phyloP scores from a whole-genome alignment of 768 basidiomycete genomes.

The Coprinopsis marcescibilis region DNA sequence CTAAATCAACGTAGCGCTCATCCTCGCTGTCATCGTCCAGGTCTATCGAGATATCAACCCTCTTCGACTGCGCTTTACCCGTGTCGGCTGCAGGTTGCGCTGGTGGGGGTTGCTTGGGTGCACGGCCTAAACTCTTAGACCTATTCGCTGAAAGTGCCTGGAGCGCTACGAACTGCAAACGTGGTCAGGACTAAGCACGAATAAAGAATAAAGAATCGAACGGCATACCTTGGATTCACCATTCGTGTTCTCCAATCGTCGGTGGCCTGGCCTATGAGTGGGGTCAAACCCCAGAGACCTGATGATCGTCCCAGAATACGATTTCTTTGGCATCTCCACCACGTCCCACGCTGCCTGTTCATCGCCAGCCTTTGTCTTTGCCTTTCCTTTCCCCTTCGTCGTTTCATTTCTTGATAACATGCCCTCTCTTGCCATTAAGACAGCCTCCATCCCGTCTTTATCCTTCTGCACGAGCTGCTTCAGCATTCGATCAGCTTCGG shows the following conservation, averaged over 20 bases:
- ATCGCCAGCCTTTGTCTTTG: conserved; percentile 16
- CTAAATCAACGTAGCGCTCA: conserved; percentile 38
- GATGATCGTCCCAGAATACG: conserved; percentile 63
- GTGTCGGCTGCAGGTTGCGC: background rate
- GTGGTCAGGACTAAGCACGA: background rate
- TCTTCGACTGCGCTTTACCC: background rate
- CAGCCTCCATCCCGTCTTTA: conserved; percentile 60
- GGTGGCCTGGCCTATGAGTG: conserved; percentile 46
- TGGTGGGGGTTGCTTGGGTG: background rate
- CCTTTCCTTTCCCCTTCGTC: conserved; percentile 15
- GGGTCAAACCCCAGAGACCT: conserved; percentile 80
- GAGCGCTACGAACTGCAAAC: conserved; percentile 49
- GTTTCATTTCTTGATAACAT: conserved; percentile 15
- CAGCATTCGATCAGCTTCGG: conserved; percentile 57
- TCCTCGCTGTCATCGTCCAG: background rate
- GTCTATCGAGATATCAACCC: background rate
- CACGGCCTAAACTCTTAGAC: background rate
- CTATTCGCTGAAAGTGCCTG: conserved; percentile 2
- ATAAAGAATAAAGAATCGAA: background rate
- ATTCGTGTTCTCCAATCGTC: conserved; percentile 31
- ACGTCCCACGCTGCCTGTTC: no score
- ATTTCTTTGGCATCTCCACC: conserved; percentile 11
- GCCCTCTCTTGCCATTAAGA: conserved; percentile 54
- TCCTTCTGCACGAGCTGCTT: conserved; percentile 58
- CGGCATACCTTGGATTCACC: conserved; percentile 54